These are phyloP conservation scores for Trypanosoma rangeli DNA, from an alignment of 208 protist species.

Conservation along the genomic window DNA sequence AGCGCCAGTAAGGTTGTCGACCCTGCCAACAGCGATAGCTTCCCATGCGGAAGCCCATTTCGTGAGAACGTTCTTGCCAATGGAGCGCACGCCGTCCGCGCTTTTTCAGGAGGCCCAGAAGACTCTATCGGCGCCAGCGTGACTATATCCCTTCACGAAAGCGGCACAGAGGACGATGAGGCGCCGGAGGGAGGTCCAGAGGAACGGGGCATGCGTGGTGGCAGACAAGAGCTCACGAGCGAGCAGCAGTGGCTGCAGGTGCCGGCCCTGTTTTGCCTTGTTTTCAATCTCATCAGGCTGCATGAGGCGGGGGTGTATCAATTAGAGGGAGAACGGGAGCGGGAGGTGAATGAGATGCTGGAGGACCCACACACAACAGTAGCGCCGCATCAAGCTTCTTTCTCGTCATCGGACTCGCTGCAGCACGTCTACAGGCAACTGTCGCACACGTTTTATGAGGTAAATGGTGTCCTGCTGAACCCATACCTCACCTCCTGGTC, in stretches of 20 bases:
- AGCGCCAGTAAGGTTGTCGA: no score
- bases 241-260: constrained; percentile 55
- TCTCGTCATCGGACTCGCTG: constrained; percentile 29
- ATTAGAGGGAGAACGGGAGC: not conserved
- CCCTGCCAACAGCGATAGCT: no score
- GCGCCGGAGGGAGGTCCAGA: not conserved
- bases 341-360: no score
- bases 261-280: constrained; percentile 67
- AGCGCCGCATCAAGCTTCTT: constrained; percentile 3
- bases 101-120: not conserved
- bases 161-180: not conserved
- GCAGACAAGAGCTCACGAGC: not conserved
- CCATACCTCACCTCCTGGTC: constrained; percentile 51
- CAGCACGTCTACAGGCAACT: constrained; percentile 32
- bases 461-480: constrained; percentile 47
- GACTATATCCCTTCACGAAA: no score
- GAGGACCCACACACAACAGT: no score
- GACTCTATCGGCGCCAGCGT: not conserved
- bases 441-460: constrained; percentile 44
- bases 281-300: constrained; percentile 57
- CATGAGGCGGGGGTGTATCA: constrained; percentile 45
- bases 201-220: not conserved
- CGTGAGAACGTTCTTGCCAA: no score
- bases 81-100: no score
- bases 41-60: no score